A percentile compares a stretch with the other conserved stretches of the same genome.
Conservation (phyloP, 495 filamentous ascomycete species). For the Podospora australis region DNA sequence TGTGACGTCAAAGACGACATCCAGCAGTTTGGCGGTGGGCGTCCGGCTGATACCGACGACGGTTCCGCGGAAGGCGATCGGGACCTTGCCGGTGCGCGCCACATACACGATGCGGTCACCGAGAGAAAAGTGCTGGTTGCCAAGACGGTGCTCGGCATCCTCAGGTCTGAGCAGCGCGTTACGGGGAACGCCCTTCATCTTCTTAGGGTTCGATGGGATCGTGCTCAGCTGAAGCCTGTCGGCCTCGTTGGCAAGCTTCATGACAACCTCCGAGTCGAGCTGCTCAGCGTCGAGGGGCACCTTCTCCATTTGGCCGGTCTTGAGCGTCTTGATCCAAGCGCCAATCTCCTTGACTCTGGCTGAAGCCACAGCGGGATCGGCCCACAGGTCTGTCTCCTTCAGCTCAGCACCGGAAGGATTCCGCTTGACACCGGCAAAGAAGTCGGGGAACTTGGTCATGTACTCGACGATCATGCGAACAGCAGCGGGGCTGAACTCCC, state of each 20-base stretch:
- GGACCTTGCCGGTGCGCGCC: conserved; percentile 88
- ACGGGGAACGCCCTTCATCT: conserved; percentile 73
- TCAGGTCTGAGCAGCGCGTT: conserved; percentile 81
- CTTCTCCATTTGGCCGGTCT: conserved; percentile 83
- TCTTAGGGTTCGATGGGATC: conserved; percentile 38
- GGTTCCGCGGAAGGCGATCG: conserved; percentile 85
- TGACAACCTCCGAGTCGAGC: conserved; percentile 83
- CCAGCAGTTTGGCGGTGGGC: conserved; percentile 69
- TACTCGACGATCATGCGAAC: conserved; percentile 74
- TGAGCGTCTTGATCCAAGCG: conserved; percentile 82
- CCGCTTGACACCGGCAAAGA: conserved; percentile 77
- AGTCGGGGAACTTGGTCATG: conserved; percentile 90
- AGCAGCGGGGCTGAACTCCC: conserved; percentile 91
- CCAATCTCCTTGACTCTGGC: conserved; percentile 78
- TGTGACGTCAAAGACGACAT: conserved; percentile 85
- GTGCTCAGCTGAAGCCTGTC: conserved; percentile 49
- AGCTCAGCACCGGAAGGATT: conserved; percentile 47
- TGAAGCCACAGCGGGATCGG: conserved; percentile 56
- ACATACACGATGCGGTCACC: conserved; percentile 93
- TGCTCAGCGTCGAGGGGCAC: conserved; percentile 95
- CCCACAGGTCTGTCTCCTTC: conserved; percentile 77
- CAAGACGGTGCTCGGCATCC: conserved; percentile 85
- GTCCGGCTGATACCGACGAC: conserved; percentile 88
- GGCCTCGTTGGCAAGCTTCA: conserved; percentile 69
- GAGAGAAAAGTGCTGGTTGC: conserved; percentile 74